Base-by-base conservation (phyloP, 805 yeast genomes). In the Metschnikowia vanudenii region DNA sequence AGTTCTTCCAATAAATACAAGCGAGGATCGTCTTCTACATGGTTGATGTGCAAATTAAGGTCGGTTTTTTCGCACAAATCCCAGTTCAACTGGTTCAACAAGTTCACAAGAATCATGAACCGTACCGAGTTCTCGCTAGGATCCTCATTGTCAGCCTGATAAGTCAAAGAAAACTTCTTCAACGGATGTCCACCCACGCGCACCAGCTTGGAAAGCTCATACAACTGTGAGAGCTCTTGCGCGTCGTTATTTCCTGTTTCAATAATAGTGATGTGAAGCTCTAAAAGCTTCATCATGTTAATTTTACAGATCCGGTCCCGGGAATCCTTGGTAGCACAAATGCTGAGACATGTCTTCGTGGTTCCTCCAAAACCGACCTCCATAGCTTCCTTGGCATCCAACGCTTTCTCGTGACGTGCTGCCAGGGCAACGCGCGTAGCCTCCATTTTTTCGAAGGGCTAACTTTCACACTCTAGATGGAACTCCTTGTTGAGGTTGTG, bases 21-120 rank as follows among this genome's bases (percentile, higher is more conserved):
- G 10, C 53, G 43, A 1, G 44, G 47, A 33, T 52, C 51, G 18
- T 40, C 42, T 20, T 41, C 42, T 17, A 50, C 14, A 31, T 50
- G 45, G 41, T 50, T 50, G 22, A 50, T 37, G 41, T 50, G 30
- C 40, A 54, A 44, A 24, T 41, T 32, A 33, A 54, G 42, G 29
- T 45, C 44, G 7, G 46, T 43, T 5, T 24, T 16, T 28, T 19
- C 32, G 41, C 54, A 52, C 32, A 24, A 8, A 18, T 34, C 46
- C 56, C 56, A 54, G 31, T 54, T 42, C 19, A 54, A 19, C 44
- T 51, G 56, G 34, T 38, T 32, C 44, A 54, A 43, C 32, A 54
- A 46, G 34, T 39, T 44, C 22, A 39, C 37, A 18, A 54, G 16
- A 3, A 46, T 41, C 44, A 46, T 51, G 35, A 54, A 29, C 18